Evolutionary conservation across 805 yeast genomes (phyloP), one percentile per base, ranked within the genome.

Genomic region (Candida endomychidarum): DNA sequence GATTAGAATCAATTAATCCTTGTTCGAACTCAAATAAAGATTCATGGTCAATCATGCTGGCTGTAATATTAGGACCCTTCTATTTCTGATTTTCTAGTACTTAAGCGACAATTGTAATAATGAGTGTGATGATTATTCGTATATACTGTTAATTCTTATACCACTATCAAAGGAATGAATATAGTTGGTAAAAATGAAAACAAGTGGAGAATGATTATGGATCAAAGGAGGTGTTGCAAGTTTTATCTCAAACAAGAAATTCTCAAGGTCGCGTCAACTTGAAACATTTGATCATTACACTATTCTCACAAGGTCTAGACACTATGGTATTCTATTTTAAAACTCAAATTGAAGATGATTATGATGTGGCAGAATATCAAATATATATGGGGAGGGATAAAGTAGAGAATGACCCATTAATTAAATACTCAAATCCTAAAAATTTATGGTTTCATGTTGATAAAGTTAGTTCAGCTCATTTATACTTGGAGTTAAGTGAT

Each of bases 401-500:
- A 58, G 67, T 71, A 38, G 95, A 86, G 61, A 86, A 67, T 47
- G 73, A 67, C 38, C 70, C 67, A 9, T 48, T 66, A 25, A 62
- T 86, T 41, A 79, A 78, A 54, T 74, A 77, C 50, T 86, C 90
- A 0, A 73, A 75, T 45, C 80, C 78, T 18, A 75, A 75, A 42
- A 81, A 84, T 55, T 63, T 83, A 3, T 86, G 95, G 91, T 86
- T 86, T 53, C 95, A 85, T 58, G 88, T 83, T 6, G 90, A 83
- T 49, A 82, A 81, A 48, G 67, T 78, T 34, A 81, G 88, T 3
- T 80, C 88, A 31, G 93, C 90, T 0, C 95, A 86, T 56, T 72
- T 86, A 8, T 86, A 86, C 51, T 62, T 84, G 19, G 74, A 86
- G 41, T 75, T 69, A 4, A 63, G 63, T 18, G 32, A 38, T 19